A percentile compares a stretch with the other conserved stretches of the same genome.
Conservation (phyloP, 2,329 filamentous ascomycete species). For the Paecilomyces sp. region DNA sequence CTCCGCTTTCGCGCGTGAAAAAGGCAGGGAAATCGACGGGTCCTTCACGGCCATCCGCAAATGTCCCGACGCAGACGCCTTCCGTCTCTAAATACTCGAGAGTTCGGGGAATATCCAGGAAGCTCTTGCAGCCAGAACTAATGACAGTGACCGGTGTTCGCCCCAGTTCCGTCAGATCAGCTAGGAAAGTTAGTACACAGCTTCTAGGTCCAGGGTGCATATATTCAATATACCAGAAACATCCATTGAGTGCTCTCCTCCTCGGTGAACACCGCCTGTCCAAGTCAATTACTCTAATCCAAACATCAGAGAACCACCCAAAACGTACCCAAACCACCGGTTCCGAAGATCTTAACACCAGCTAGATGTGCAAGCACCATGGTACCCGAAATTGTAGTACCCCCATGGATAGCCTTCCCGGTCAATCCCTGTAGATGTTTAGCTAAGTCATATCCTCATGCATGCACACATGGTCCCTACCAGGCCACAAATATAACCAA, state of each 20-base stretch:
- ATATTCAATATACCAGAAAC: constrained; percentile 51
- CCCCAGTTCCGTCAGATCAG: constrained; percentile 89
- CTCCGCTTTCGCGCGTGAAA: constrained; percentile 80
- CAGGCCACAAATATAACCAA: constrained; percentile 73
- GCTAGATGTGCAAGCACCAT: constrained; percentile 83
- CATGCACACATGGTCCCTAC: constrained; percentile 38
- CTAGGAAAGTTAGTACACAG: constrained; percentile 30
- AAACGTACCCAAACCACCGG: constrained; percentile 65
- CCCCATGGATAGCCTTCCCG: constrained; percentile 69
- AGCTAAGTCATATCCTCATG: background rate
- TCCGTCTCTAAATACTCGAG: constrained; percentile 71
- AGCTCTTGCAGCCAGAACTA: constrained; percentile 89
- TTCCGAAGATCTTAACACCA: constrained; percentile 88
- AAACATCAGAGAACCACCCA: background rate
- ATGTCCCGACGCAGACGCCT: constrained; percentile 75
- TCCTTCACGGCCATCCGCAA: constrained; percentile 69
- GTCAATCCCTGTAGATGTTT: constrained; percentile 47
- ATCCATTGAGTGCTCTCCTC: constrained; percentile 80
- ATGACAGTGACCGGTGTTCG: constrained; percentile 83
- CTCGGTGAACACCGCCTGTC: constrained; percentile 76
- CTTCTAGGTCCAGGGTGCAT: background rate
- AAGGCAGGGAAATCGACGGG: constrained; percentile 85
- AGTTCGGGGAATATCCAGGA: constrained; percentile 84
- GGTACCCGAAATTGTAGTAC: constrained; percentile 88
- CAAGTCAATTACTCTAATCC: constrained; percentile 8